Evolutionary conservation across 306 rosid genomes (phyloP), one percentile per base, ranked within the genome.

Genomic region (Begonia masoniana): DNA sequence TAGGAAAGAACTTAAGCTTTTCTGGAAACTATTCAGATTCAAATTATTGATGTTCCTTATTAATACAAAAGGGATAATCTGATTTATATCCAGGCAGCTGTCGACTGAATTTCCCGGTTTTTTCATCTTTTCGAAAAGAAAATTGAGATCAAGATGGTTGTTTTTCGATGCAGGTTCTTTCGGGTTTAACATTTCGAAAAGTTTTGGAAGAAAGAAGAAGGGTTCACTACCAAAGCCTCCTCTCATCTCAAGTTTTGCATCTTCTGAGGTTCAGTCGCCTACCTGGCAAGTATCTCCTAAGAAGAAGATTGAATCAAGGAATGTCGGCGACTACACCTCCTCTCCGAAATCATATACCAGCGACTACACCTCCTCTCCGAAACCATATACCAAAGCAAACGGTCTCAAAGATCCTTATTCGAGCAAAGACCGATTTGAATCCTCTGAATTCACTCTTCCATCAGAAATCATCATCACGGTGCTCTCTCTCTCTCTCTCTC

Each of bases 141-240:
- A 45, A 45, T 10, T 11, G 14, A 45, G 49, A 45, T 45, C n/a
- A 45, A 45, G 49, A 45, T 10, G 49, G n/a, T 45, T 10, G 13
- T 45, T 45, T 45, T 43, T 31, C 43, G 13, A 58, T 47, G 54
- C 47, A 84, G 96, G 83, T 16, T 67, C 74, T 12, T 26, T 24
- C 13, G 12, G 54, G 9, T 39, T 67, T 53, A 54, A 62, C 67
- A 1, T 73, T 68, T 70, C 82, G 17, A 55, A 52, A 24, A 68
- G 55, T 41, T 50, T 71, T 60, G 76, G 73, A 24, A 64, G 62
- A 35, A 45, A 26, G 51, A 59, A 11, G 62, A 78, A 71, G 64
- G 21, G 58, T 67, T 74, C 85, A 15, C 76, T 41, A 58, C 77
- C 85, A 61, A 67, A 67, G 55, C 68, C 82, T 10, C 72, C 92